Evolutionary conservation across 2,329 filamentous ascomycete genomes (phyloP).

Genomic region (Rhynchosporium graminicola): DNA sequence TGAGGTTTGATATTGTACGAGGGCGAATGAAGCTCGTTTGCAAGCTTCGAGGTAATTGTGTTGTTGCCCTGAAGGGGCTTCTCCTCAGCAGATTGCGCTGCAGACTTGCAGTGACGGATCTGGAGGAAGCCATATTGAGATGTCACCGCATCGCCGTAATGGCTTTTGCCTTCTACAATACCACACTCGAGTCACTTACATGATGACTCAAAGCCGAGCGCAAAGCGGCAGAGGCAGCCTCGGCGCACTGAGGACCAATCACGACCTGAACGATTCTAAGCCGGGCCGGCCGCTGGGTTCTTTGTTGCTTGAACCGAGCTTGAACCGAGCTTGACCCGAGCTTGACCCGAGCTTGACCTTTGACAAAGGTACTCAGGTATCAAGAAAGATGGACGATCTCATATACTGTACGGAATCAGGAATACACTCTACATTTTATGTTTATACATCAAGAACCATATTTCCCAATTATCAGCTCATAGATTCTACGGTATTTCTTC

Average conservation of each 20-base stretch:
- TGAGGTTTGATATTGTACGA: conserved; percentile 23
- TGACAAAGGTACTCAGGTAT: background rate
- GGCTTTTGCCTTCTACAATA: background rate
- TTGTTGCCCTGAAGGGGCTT: conserved; percentile 24
- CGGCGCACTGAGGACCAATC: conserved; percentile 22
- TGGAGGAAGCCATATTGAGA: conserved; percentile 35
- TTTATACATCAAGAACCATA: background rate
- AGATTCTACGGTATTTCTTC: background rate
- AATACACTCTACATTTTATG: too few species aligned
- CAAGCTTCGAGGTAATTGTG: conserved; percentile 28
- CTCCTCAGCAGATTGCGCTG: conserved; percentile 34
- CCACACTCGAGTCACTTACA: background rate
- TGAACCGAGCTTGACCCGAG: background rate
- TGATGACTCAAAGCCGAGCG: background rate
- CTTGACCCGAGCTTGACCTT: background rate
- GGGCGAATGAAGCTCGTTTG: conserved; percentile 28
- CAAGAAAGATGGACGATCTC: too few species aligned
- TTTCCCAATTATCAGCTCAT: background rate
- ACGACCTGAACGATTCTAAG: conserved; percentile 19
- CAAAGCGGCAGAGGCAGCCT: conserved; percentile 16
- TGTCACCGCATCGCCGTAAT: conserved; percentile 36
- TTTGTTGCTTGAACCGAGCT: conserved; percentile 20
- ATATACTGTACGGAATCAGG: too few species aligned
- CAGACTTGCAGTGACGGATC: conserved; percentile 34
- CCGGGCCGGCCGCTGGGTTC: background rate